Percentiles rank a stretch among this genome's conserved stretches.
Evolutionary conservation across 73 alveolate genomes (phyloP).

Genomic region (Blepharisma stoltei): DNA sequence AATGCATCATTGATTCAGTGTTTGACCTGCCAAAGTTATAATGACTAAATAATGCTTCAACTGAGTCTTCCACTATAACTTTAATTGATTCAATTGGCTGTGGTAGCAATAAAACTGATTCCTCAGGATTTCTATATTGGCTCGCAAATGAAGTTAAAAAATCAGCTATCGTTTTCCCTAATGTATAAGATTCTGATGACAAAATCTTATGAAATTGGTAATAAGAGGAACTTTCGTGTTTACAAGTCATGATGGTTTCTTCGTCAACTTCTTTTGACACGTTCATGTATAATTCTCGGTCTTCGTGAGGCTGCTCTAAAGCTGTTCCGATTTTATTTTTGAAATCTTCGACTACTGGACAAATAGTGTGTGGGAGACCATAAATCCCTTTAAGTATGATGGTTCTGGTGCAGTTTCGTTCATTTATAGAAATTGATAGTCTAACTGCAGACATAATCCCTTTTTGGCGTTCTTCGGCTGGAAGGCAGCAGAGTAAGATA

Average conservation of each 20-base stretch:
- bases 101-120: constrained; percentile 52
- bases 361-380: not conserved
- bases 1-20: constrained; percentile 50
- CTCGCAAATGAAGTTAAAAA: constrained; percentile 42
- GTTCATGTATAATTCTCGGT: not conserved
- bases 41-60: constrained; percentile 45
- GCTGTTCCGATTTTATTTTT: not conserved
- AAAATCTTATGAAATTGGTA: constrained; percentile 67
- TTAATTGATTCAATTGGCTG: constrained; percentile 52
- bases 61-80: constrained; percentile 49
- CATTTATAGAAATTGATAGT: constrained; percentile 13
- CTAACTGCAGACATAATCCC: constrained; percentile 22
- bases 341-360: constrained; percentile 4
- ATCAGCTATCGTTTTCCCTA: constrained; percentile 50
- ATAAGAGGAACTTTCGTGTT: constrained; percentile 34
- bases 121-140: constrained; percentile 48
- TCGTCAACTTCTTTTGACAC: constrained; percentile 24
- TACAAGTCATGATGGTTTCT: constrained; percentile 28
- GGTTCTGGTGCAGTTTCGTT: not conserved
- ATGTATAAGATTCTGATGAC: constrained; percentile 53
- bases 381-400: constrained; percentile 11
- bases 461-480: constrained; percentile 24
- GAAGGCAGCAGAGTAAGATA: constrained; percentile 20
- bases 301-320: not conserved
- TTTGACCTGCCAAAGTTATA: constrained; percentile 50